Conservation (phyloP, 768 basidiomycete genomes). For the Boletus huronensis region DNA sequence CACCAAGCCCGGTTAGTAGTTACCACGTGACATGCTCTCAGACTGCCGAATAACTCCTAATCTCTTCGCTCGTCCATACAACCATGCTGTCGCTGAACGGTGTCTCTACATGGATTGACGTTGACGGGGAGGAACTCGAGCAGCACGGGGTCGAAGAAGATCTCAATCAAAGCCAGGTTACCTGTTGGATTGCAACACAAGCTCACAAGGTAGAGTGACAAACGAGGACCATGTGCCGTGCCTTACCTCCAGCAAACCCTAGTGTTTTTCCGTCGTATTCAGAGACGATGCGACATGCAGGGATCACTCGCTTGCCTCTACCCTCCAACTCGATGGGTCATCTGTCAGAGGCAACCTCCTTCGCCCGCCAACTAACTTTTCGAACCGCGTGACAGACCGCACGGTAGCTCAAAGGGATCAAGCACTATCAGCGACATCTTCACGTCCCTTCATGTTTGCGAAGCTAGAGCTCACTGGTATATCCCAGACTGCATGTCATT, state of each 20-base stretch:
- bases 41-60: not conserved
- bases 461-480: conserved; percentile 30
- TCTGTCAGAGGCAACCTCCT: conserved; percentile 3
- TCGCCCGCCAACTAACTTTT: not conserved
- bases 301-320: conserved; percentile 5
- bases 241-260: not conserved
- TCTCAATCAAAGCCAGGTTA: conserved; percentile 13
- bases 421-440: conserved; percentile 12
- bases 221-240: not conserved
- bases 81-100: conserved; percentile 22
- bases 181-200: conserved; percentile 31
- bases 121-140: conserved; percentile 27
- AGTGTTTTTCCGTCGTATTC: conserved; percentile 29
- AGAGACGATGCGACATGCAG: conserved; percentile 10
- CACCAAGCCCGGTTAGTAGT: not conserved
- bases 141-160: conserved; percentile 24
- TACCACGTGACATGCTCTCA: conserved; percentile 20
- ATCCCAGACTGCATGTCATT: not conserved
- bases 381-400: not conserved
- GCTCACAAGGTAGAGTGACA: conserved; percentile 20
- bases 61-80: not conserved
- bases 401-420: not conserved
- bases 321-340: conserved; percentile 21
- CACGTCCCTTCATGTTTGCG: conserved; percentile 25
- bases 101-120: conserved; percentile 28